Percentiles rank a stretch among this genome's conserved stretches.
phyloP scores from a whole-genome alignment of 2,329 filamentous ascomycete species.

The Fusarium abutilonis region DNA sequence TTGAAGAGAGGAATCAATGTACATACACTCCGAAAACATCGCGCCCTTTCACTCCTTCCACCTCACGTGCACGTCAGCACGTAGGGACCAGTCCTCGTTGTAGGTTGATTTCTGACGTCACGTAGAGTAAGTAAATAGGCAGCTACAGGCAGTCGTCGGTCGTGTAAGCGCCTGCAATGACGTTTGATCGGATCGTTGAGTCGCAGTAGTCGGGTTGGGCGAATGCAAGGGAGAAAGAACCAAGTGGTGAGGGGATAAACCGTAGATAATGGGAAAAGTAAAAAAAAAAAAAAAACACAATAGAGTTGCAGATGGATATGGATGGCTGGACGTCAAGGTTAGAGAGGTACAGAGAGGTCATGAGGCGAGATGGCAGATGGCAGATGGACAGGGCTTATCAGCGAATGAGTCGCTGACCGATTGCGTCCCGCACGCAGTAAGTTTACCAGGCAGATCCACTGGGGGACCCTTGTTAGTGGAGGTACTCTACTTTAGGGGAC shows the following conservation, averaged over 20 bases:
- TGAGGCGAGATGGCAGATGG: slow-evolving; percentile 44
- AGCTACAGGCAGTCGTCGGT: slow-evolving; percentile 13
- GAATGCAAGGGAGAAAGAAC: slow-evolving; percentile 3
- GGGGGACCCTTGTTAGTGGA: slow-evolving; percentile 35
- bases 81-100: slow-evolving; percentile 19
- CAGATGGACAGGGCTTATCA: slow-evolving; percentile 44
- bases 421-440: slow-evolving; percentile 28
- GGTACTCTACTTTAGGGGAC: slow-evolving; percentile 26
- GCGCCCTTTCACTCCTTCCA: slow-evolving; percentile 48
- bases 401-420: slow-evolving; percentile 44
- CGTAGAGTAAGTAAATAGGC: slow-evolving; percentile 35
- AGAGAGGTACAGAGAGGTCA: slow-evolving; percentile 38
- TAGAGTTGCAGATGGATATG: slow-evolving; percentile 32
- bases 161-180: slow-evolving; percentile 33
- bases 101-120: slow-evolving; percentile 35
- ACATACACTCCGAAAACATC: slow-evolving; percentile 84
- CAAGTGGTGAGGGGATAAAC: slow-evolving; percentile 12
- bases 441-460: slow-evolving; percentile 39
- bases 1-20: not conserved
- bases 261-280: slow-evolving; percentile 20
- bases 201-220: slow-evolving; percentile 7
- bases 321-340: slow-evolving; percentile 29
- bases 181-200: slow-evolving; percentile 12
- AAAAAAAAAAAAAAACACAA: slow-evolving; percentile 30
- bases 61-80: slow-evolving; percentile 45